Conservation (phyloP, 2,329 filamentous ascomycete genomes). For the Elsinoe perseae region DNA sequence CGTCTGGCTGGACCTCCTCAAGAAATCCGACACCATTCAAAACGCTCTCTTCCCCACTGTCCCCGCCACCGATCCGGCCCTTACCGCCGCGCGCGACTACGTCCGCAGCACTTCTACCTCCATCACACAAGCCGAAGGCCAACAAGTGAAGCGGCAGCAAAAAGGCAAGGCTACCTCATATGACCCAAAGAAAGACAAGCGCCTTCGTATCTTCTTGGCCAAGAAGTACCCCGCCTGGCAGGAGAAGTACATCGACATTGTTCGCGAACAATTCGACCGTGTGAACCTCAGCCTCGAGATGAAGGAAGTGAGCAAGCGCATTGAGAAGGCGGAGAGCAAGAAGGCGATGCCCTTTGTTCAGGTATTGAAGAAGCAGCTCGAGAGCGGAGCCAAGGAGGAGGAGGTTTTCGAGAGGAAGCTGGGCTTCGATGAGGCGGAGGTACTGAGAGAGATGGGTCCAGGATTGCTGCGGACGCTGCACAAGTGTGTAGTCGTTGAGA, state of each 20-base stretch:
- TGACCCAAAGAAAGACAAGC: constrained; percentile 87
- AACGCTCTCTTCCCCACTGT: constrained; percentile 67
- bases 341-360: constrained; percentile 98
- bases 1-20: constrained; percentile 85
- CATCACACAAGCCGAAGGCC: constrained; percentile 78
- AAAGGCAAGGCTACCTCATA: constrained; percentile 84
- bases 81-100: constrained; percentile 76
- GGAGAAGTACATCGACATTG: constrained; percentile 75
- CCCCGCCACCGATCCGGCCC: constrained; percentile 54
- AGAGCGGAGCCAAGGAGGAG: constrained; percentile 51
- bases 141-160: constrained; percentile 76
- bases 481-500: constrained; percentile 59
- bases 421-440: constrained; percentile 73
- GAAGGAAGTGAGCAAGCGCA: constrained; percentile 68
- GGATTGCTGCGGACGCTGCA: constrained; percentile 70
- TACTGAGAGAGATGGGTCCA: constrained; percentile 68
- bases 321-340: constrained; percentile 88
- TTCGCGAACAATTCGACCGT: constrained; percentile 62
- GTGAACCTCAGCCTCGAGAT: constrained; percentile 60
- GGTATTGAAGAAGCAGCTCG: constrained; percentile 71
- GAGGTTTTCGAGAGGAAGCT: constrained; percentile 76
- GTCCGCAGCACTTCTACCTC: constrained; percentile 65
- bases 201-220: constrained; percentile 77
- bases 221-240: constrained; percentile 84
- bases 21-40: constrained; percentile 68